A percentile compares a stretch with the other conserved stretches of the same genome.
Conservation (phyloP, 169 alveolate species). For the Plasmodium berghei region DNA sequence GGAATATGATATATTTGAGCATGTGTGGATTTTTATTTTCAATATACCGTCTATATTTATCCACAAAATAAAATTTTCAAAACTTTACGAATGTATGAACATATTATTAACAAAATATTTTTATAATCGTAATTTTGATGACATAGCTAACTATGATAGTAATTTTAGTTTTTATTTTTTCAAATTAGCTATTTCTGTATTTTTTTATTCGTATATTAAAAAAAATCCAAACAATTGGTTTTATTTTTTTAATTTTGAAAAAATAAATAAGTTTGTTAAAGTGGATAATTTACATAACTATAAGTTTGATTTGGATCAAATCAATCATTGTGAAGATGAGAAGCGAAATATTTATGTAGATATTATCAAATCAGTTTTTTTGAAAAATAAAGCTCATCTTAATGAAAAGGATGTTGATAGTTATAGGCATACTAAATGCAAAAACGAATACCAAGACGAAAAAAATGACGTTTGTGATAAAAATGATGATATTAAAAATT, state of each 20-base stretch:
- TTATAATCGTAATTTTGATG: constrained; percentile 10
- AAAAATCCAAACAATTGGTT: constrained; percentile 39
- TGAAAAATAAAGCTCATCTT: background rate
- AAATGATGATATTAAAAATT: background rate
- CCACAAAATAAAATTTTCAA: constrained; percentile 42
- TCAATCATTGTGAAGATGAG: constrained; percentile 21
- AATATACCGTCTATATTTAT: constrained; percentile 52
- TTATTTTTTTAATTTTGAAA: constrained; percentile 44
- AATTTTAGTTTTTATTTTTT: constrained; percentile 31
- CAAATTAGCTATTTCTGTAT: constrained; percentile 47
- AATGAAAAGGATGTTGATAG: background rate
- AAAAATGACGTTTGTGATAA: background rate
- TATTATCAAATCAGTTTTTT: too few relatives aligned
- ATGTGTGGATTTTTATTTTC: constrained; percentile 37
- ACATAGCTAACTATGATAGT: constrained; percentile 51
- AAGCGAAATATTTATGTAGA: background rate
- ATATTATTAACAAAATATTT: constrained; percentile 23
- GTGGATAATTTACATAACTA: constrained; percentile 14
- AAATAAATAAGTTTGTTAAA: constrained; percentile 30
- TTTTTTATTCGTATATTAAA: constrained; percentile 26
- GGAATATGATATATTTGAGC: constrained; percentile 61
- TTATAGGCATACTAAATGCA: background rate
- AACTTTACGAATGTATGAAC: constrained; percentile 29
- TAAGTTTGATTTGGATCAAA: constrained; percentile 18
- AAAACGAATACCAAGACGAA: background rate